Base-by-base conservation (phyloP, 2,329 filamentous ascomycete species). In the Neospermospora avenae region DNA sequence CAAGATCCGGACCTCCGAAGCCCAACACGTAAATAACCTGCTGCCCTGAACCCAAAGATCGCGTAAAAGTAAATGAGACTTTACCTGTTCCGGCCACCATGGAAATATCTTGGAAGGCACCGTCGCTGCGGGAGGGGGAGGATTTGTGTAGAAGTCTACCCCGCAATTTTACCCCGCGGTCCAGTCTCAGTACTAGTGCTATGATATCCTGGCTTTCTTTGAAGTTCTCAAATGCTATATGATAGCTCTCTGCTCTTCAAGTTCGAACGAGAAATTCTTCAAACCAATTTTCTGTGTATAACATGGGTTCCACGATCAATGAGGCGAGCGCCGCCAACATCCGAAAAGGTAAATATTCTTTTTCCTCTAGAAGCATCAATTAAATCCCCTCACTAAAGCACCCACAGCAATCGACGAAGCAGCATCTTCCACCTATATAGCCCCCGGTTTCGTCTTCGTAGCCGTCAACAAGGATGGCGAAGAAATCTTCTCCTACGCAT, bases 401-500 rank as follows among this genome's bases (percentile, higher is more conserved):
- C 3, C 7, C n/a, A 11, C n/a, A 63, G 55, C 51, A 52, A 60
- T 63, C 55, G 58, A 63, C 18, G 55, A 51, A 28, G 55, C 58
- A 20, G 58, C 58, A 4, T 54, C 55, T 4, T 37, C 52, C 13
- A 56, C 55, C 1, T 31, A 52, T 20, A 57, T 56, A 18, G 74
- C 83, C 41, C 80, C 80, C 0, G 80, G 80, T 0, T 69, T 74
- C 0, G 74, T 77, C 0, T 75, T 80, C 4, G 74, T 80, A 2
- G 74, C 81, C 3, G 72, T 84, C n/a, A 77, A 73, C 63, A 79
- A 75, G 55, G 68, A 76, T 62, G 81, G 81, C 20, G 70, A 76
- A 2, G 78, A 81, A 8, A 69, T 80, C 0, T 79, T 82, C 63
- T 74, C 75, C 2, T 75, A 84, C 65, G 73, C 81, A 0, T 72